These are phyloP conservation scores for Gypsophila paniculata DNA, from an alignment of 179 eudicot species.

Conservation along the genomic window DNA sequence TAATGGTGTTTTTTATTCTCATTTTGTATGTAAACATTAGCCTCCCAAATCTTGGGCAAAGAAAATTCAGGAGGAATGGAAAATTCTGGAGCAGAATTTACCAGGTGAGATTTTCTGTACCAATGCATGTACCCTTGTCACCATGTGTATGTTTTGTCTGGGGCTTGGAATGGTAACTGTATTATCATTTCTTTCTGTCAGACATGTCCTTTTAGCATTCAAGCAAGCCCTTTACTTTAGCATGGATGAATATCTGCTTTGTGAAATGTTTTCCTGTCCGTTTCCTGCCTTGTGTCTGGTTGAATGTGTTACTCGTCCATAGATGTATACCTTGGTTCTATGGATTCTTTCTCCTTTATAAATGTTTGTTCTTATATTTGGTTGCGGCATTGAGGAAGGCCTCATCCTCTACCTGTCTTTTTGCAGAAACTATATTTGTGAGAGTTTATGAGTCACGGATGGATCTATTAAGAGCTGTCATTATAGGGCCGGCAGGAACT, in stretches of 20 bases:
- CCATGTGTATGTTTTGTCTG: not conserved
- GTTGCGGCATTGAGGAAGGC: not conserved
- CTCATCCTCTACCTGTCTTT: not conserved
- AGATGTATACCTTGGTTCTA: not conserved
- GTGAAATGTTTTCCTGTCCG: not conserved
- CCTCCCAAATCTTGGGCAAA: slow-evolving; percentile 56
- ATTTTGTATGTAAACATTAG: slow-evolving; percentile 26
- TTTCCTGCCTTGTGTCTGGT: not conserved
- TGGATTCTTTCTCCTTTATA: not conserved
- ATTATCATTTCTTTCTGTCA: not conserved
- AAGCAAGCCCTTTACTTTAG: not conserved
- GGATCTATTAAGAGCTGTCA: slow-evolving; percentile 69
- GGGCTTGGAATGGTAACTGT: not conserved
- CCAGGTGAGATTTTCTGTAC: slow-evolving; percentile 42
- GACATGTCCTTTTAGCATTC: not conserved
- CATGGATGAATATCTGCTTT: not conserved
- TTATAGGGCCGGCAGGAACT: slow-evolving; percentile 72
- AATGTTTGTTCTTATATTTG: not conserved
- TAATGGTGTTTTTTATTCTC: slow-evolving; percentile 1
- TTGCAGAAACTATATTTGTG: slow-evolving; percentile 63
- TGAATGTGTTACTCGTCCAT: not conserved
- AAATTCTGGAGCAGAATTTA: slow-evolving; percentile 54
- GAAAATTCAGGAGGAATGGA: slow-evolving; percentile 72
- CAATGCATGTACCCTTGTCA: not conserved
- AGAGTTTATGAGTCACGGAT: slow-evolving; percentile 65